Conservation (phyloP, 371 early-diverging fungal species). For the Furculomyces boomerangus region DNA sequence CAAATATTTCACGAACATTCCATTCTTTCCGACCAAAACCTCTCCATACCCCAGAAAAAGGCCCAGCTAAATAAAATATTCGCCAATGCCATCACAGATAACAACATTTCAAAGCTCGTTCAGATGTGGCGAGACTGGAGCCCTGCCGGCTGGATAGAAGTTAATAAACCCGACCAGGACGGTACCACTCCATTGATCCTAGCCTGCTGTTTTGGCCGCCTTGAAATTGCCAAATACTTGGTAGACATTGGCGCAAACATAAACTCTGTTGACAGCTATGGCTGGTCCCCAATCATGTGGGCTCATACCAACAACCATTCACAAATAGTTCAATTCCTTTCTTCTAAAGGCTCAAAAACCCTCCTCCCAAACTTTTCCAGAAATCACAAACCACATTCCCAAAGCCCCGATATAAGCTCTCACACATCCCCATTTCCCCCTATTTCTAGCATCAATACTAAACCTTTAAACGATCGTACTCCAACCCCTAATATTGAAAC, state of each 20-base stretch:
- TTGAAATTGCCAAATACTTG: slow-evolving; percentile 40
- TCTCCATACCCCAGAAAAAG: slow-evolving; percentile 12
- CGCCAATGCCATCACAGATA: slow-evolving; percentile 36
- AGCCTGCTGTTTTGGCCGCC: slow-evolving; percentile 72
- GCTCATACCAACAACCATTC: slow-evolving; percentile 75
- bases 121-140: slow-evolving; percentile 30
- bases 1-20: too few species aligned
- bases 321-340: slow-evolving; percentile 43
- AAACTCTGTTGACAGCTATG: slow-evolving; percentile 60
- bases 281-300: slow-evolving; percentile 95
- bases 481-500: background rate
- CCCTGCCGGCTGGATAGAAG: slow-evolving; percentile 41
- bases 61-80: slow-evolving; percentile 31
- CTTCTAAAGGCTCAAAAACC: slow-evolving; percentile 54
- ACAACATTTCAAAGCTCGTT: slow-evolving; percentile 27
- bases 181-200: slow-evolving; percentile 66
- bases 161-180: slow-evolving; percentile 63
- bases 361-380: background rate
- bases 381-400: background rate
- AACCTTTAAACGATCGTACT: background rate
- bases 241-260: slow-evolving; percentile 57
- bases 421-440: background rate
- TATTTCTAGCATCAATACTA: background rate
- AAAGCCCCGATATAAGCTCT: background rate
- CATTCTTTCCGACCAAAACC: background rate